Evolutionary conservation across 2,329 filamentous ascomycete species (phyloP).

Genomic region (Phialemoniopsis sp.): DNA sequence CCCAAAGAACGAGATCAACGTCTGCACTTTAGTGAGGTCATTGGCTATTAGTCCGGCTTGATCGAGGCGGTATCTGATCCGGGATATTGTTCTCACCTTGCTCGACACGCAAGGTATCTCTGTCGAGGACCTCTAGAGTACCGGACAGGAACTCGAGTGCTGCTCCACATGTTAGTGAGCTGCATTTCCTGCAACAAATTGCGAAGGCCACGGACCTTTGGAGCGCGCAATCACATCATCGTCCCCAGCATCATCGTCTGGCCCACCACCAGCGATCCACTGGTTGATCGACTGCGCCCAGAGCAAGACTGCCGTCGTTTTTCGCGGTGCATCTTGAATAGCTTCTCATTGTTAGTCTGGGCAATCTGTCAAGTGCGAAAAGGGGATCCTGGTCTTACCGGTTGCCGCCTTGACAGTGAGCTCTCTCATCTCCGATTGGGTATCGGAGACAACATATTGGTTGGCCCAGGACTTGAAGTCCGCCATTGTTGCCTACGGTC

Average conservation of each 20-base stretch:
- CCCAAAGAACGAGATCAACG: constrained; percentile 45
- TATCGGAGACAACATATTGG: constrained; percentile 16
- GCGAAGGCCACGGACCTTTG: constrained; percentile 31
- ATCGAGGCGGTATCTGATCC: neutral
- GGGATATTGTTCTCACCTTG: too few species aligned
- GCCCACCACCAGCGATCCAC: constrained; percentile 23
- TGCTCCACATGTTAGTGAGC: constrained; percentile 15
- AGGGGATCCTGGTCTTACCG: constrained; percentile 5
- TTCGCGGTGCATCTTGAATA: constrained; percentile 11
- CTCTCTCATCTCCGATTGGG: constrained; percentile 7
- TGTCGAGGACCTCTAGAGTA: constrained; percentile 44
- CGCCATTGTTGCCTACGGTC: constrained; percentile 9
- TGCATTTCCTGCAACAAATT: neutral
- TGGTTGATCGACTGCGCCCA: constrained; percentile 22
- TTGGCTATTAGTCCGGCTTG: too few species aligned
- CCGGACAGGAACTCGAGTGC: constrained; percentile 53
- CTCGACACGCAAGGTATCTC: constrained; percentile 40
- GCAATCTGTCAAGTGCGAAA: neutral
- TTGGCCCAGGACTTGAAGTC: constrained; percentile 15
- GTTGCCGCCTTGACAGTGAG: constrained; percentile 11
- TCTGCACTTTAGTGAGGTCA: too few species aligned
- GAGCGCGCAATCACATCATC: constrained; percentile 48
- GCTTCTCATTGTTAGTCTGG: constrained; percentile 3
- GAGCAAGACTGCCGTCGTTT: constrained; percentile 12
- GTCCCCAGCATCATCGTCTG: constrained; percentile 10